Conservation (phyloP, 2,329 filamentous ascomycete genomes). For the Cryphonectria nitschkei region DNA sequence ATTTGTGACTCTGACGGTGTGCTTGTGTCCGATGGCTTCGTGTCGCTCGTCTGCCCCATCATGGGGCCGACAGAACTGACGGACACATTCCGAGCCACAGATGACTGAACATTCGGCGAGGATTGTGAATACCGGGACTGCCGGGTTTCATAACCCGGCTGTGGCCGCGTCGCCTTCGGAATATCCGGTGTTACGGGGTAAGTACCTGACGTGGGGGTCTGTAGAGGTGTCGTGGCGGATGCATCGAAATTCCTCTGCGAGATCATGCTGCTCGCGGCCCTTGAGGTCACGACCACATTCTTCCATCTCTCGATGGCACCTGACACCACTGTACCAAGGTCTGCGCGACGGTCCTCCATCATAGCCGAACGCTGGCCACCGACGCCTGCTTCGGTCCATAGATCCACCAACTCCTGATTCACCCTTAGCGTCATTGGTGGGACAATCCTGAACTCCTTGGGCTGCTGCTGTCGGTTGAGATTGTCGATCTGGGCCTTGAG, state of each 20-base stretch:
- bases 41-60: constrained; percentile 20
- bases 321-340: constrained; percentile 55
- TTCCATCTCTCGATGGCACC: constrained; percentile 67
- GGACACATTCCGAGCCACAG: constrained; percentile 12
- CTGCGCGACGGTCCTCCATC: constrained; percentile 55
- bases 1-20: constrained; percentile 21
- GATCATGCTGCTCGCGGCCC: constrained; percentile 50
- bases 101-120: constrained; percentile 34
- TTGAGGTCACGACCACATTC: constrained; percentile 57
- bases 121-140: constrained; percentile 40
- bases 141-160: constrained; percentile 32
- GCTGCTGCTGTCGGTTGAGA: constrained; percentile 61
- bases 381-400: constrained; percentile 50
- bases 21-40: constrained; percentile 24
- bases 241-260: constrained; percentile 55
- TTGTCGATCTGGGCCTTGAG: constrained; percentile 63
- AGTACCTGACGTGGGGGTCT: constrained; percentile 33
- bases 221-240: constrained; percentile 18
- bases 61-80: constrained; percentile 18
- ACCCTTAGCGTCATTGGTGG: constrained; percentile 57
- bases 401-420: constrained; percentile 51
- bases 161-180: constrained; percentile 30
- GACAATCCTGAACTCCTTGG: constrained; percentile 59
- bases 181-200: constrained; percentile 32
- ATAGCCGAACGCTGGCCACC: constrained; percentile 47